Evolutionary conservation across 2,329 filamentous ascomycete species (phyloP).

Genomic region (Berkeleyomyces basicola): DNA sequence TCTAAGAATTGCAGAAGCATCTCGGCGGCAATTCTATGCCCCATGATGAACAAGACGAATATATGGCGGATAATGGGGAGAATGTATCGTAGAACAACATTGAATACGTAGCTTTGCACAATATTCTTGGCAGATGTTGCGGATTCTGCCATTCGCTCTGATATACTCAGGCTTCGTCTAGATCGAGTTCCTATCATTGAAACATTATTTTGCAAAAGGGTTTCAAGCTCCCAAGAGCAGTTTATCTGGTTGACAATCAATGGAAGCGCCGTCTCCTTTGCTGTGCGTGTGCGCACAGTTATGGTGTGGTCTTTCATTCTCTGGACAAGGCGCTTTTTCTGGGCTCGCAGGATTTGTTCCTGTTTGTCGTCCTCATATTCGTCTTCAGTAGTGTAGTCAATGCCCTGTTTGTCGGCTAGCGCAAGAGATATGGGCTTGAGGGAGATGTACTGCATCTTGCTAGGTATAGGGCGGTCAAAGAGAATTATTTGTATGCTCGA

Average conservation of each 20-base stretch:
- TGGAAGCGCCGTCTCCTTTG: slow-evolving; percentile 66
- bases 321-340: slow-evolving; percentile 53
- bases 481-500: slow-evolving; percentile 73
- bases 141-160: slow-evolving; percentile 84
- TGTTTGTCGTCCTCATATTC: slow-evolving; percentile 59
- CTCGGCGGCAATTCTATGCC: slow-evolving; percentile 68
- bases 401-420: slow-evolving; percentile 50
- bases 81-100: slow-evolving; percentile 55
- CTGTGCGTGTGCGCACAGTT: slow-evolving; percentile 54
- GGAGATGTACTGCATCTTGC: slow-evolving; percentile 91
- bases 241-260: slow-evolving; percentile 88
- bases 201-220: slow-evolving; percentile 75
- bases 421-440: slow-evolving; percentile 76
- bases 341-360: slow-evolving; percentile 39
- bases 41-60: slow-evolving; percentile 65
- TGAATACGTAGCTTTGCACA: slow-evolving; percentile 49
- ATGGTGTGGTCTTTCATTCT: slow-evolving; percentile 85
- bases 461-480: slow-evolving; percentile 73
- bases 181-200: slow-evolving; percentile 66
- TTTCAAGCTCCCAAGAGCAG: slow-evolving; percentile 80
- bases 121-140: slow-evolving; percentile 74
- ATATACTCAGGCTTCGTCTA: slow-evolving; percentile 77
- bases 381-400: slow-evolving; percentile 20
- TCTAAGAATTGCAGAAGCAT: slow-evolving; percentile 63
- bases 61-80: slow-evolving; percentile 57